Evolutionary conservation across 768 basidiomycete genomes (phyloP).

Genomic region (Lentinula sp.): DNA sequence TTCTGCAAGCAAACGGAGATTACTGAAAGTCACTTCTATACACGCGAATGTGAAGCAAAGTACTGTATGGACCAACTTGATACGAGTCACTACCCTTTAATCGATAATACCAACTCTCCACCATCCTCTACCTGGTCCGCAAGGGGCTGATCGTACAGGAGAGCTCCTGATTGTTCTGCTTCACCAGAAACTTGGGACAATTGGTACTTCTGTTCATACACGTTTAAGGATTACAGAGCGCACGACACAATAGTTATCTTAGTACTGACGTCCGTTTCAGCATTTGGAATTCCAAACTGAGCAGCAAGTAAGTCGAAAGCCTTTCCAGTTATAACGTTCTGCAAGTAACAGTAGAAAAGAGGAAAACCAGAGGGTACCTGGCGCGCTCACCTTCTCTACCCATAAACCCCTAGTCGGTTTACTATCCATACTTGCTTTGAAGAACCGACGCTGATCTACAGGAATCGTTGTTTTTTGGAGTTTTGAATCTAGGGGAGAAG

Average conservation of each 20-base stretch:
- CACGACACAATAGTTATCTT: background rate
- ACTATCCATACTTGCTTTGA: conserved; percentile 34
- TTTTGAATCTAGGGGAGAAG: conserved; percentile 55
- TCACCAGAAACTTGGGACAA: conserved; percentile 12
- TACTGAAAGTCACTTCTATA: too few relatives aligned
- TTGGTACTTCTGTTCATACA: background rate
- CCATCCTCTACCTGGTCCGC: conserved; percentile 3
- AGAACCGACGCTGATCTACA: conserved; percentile 51
- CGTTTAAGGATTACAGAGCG: background rate
- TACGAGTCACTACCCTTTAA: background rate
- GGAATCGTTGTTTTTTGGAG: conserved; percentile 41
- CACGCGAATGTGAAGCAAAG: too few relatives aligned
- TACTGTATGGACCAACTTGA: too few relatives aligned
- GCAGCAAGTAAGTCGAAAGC: conserved; percentile 50
- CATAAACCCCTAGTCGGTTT: conserved; percentile 48
- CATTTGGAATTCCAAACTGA: conserved; percentile 21
- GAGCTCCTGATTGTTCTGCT: background rate
- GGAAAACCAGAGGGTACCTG: background rate
- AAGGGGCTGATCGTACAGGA: background rate
- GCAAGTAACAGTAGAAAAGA: background rate
- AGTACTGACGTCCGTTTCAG: background rate
- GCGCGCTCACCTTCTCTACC: conserved; percentile 59
- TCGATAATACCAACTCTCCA: background rate
- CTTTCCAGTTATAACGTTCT: conserved; percentile 54
- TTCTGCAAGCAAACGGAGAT: too few relatives aligned